These are phyloP conservation scores for Nepenthes mirabilis DNA, from an alignment of 148 eudicot genomes.

Conservation along the genomic window DNA sequence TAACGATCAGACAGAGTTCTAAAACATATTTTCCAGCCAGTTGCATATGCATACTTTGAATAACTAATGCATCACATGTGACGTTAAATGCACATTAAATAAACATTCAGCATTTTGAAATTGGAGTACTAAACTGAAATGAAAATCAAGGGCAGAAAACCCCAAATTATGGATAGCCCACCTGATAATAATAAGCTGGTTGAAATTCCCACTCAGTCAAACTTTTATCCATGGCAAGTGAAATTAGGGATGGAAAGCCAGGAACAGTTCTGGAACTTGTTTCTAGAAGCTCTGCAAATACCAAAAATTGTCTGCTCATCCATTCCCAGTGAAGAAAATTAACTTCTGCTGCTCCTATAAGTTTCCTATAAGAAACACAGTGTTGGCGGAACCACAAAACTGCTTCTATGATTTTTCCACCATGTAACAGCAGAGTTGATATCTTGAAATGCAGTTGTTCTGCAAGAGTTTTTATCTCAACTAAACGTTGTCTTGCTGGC, in stretches of 20 bases:
- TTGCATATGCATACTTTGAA: no score
- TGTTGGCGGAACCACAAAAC: slow-evolving; percentile 86
- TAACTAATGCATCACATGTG: no score
- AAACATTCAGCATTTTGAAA: no score
- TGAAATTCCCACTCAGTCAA: slow-evolving; percentile 71
- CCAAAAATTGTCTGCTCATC: slow-evolving; percentile 92
- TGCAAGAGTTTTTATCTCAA: slow-evolving; percentile 84
- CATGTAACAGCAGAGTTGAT: slow-evolving; percentile 82
- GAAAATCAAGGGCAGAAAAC: no score
- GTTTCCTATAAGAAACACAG: slow-evolving; percentile 50
- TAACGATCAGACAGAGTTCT: no score
- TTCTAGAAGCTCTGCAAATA: slow-evolving; percentile 88
- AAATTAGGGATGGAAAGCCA: slow-evolving; percentile 27
- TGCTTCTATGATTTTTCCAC: slow-evolving; percentile 85
- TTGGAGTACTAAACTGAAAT: no score
- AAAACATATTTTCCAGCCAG: no score
- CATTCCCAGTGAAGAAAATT: slow-evolving; percentile 97
- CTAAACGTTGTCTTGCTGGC: slow-evolving; percentile 82
- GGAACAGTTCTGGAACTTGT: slow-evolving; percentile 54
- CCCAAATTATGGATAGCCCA: slow-evolving; percentile 5
- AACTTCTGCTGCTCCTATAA: slow-evolving; percentile 67
- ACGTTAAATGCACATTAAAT: no score
- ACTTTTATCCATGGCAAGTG: slow-evolving; percentile 36
- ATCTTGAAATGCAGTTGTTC: slow-evolving; percentile 94
- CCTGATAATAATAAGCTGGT: slow-evolving; percentile 93